Evolutionary conservation across 169 alveolate genomes (phyloP).

Genomic region (Plasmodium relictum): DNA sequence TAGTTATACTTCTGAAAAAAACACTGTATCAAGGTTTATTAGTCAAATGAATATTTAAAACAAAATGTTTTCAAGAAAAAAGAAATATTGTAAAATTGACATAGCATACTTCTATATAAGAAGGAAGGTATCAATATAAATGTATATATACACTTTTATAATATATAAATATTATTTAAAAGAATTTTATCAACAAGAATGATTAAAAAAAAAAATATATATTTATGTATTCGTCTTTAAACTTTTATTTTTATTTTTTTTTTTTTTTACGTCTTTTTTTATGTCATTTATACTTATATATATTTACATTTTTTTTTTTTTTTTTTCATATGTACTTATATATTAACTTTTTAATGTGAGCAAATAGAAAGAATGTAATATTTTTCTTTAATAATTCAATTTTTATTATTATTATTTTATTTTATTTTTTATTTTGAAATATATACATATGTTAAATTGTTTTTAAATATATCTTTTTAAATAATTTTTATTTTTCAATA

Average conservation of each 20-base stretch:
- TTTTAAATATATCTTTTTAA: not conserved
- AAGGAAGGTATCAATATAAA: too few relatives aligned
- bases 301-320: too few relatives aligned
- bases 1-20: conserved; percentile 33
- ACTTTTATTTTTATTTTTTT: too few relatives aligned
- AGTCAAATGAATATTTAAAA: conserved; percentile 34
- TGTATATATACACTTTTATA: too few relatives aligned
- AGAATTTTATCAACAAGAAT: not conserved
- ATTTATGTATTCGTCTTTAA: not conserved
- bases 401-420: not conserved
- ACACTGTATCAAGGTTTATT: conserved; percentile 58
- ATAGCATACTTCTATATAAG: too few relatives aligned
- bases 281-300: too few relatives aligned
- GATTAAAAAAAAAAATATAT: not conserved
- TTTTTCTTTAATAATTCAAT: not conserved
- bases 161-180: too few relatives aligned
- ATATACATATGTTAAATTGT: not conserved
- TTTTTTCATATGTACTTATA: too few relatives aligned
- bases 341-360: too few relatives aligned
- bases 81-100: not conserved
- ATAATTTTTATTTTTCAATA: not conserved
- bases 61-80: not conserved
- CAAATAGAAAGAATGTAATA: too few relatives aligned
- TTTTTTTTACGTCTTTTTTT: too few relatives aligned
- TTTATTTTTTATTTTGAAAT: not conserved